Conservation (phyloP, 371 early-diverging fungal genomes). For the Choanephora cucurbitarum region DNA sequence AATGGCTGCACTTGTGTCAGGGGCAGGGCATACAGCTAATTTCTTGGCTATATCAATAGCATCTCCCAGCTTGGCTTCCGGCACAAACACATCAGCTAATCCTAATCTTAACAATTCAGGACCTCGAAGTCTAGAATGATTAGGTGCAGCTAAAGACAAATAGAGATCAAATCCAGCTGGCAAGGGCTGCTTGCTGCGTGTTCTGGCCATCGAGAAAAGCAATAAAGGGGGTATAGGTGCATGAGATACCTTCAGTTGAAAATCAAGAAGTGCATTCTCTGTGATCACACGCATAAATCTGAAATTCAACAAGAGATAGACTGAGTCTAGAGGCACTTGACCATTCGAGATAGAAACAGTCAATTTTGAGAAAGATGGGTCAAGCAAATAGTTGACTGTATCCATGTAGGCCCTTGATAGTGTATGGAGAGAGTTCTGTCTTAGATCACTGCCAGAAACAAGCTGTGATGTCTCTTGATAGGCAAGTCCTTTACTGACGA, state of each 20-base stretch:
- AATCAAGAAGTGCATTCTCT: conserved; percentile 44
- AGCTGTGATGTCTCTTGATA: conserved; percentile 29
- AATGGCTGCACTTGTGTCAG: conserved; percentile 45
- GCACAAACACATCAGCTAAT: conserved; percentile 56
- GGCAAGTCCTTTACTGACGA: conserved; percentile 33
- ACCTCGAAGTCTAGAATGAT: conserved; percentile 46
- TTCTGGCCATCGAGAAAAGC: conserved; percentile 26
- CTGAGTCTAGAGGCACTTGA: conserved; percentile 41
- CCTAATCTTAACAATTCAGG: conserved; percentile 56
- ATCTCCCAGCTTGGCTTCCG: conserved; percentile 49
- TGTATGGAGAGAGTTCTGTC: conserved; percentile 18
- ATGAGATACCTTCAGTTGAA: conserved; percentile 27
- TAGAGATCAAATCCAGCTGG: conserved; percentile 47
- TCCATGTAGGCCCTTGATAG: conserved; percentile 17
- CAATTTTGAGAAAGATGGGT: conserved; percentile 23
- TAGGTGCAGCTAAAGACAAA: conserved; percentile 50
- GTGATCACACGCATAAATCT: conserved; percentile 49
- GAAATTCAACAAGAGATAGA: conserved; percentile 38
- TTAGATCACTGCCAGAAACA: conserved; percentile 10
- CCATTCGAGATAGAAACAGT: conserved; percentile 47
- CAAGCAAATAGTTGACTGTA: too few relatives aligned
- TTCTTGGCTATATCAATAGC: conserved; percentile 30
- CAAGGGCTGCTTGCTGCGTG: conserved; percentile 27
- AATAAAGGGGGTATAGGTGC: conserved; percentile 46
- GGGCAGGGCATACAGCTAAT: conserved; percentile 50